Percentiles rank a stretch among this genome's conserved stretches.
Evolutionary conservation across 768 basidiomycete species (phyloP).

Genomic region (Chalciporus piperatus): DNA sequence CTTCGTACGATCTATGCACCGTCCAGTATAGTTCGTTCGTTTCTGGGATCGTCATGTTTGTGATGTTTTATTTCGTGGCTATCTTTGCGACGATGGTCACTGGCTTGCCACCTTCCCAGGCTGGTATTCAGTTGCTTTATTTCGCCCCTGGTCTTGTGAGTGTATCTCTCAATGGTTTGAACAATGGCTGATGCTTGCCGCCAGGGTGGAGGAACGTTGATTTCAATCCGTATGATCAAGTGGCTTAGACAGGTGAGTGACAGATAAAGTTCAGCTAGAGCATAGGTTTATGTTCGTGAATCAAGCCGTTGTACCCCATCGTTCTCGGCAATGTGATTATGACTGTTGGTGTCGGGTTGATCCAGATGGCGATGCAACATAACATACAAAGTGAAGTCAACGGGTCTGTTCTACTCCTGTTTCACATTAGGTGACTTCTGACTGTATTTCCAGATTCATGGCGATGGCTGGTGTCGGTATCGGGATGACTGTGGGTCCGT

Average conservation of each 20-base stretch:
- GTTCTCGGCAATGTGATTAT: constrained; percentile 37
- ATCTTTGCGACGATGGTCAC: constrained; percentile 50
- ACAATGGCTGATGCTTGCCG: neutral
- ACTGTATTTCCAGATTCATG: constrained; percentile 36
- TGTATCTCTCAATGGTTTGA: neutral
- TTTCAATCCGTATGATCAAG: constrained; percentile 36
- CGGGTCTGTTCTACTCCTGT: constrained; percentile 25
- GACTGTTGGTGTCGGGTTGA: constrained; percentile 41
- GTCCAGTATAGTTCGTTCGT: constrained; percentile 39
- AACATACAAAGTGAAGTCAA: constrained; percentile 35
- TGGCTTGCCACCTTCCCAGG: constrained; percentile 36
- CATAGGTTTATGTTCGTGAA: neutral
- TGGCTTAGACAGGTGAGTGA: constrained; percentile 34
- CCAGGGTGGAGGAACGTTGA: constrained; percentile 39
- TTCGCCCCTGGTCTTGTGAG: constrained; percentile 49
- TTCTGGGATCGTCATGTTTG: constrained; percentile 47
- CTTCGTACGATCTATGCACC: constrained; percentile 39
- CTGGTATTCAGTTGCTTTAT: constrained; percentile 50
- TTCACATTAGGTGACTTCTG: neutral
- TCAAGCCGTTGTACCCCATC: constrained; percentile 42
- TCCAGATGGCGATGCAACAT: constrained; percentile 40
- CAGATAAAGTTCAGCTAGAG: neutral
- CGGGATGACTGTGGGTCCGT: constrained; percentile 39
- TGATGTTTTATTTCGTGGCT: constrained; percentile 53
- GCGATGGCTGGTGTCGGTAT: constrained; percentile 43